A percentile compares a stretch with the other conserved stretches of the same genome.
Conservation (phyloP, 352 stramenopile species). For the Phytophthora citrophthora region DNA sequence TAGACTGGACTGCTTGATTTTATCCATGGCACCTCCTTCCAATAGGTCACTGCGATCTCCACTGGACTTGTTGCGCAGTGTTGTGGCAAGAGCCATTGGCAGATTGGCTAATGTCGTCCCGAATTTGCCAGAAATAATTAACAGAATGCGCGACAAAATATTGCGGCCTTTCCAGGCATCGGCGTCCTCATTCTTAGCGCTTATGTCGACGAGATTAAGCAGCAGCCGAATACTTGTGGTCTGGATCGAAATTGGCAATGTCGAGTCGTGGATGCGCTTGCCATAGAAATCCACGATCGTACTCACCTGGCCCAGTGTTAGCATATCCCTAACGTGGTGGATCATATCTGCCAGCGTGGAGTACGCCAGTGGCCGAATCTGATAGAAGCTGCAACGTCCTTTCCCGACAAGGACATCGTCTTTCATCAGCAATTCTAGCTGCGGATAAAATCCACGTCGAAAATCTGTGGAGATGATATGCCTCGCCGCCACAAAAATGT, state of each 20-base stretch:
- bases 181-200: slow-evolving; percentile 94
- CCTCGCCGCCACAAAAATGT: slow-evolving; percentile 96
- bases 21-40: slow-evolving; percentile 88
- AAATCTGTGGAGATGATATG: slow-evolving; percentile 99
- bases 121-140: slow-evolving; percentile 96
- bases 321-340: slow-evolving; percentile 95
- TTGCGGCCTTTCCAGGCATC: slow-evolving; percentile 90
- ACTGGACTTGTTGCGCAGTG: slow-evolving; percentile 45
- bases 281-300: slow-evolving; percentile 95
- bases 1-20: slow-evolving; percentile 84
- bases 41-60: slow-evolving; percentile 70
- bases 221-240: slow-evolving; percentile 96
- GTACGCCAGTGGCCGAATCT: slow-evolving; percentile 96
- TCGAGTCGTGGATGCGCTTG: slow-evolving; percentile 93
- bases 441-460: slow-evolving; percentile 94
- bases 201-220: slow-evolving; percentile 97
- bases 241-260: slow-evolving; percentile 95
- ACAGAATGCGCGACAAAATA: slow-evolving; percentile 91
- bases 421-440: slow-evolving; percentile 96
- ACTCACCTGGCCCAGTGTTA: slow-evolving; percentile 95
- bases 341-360: slow-evolving; percentile 98
- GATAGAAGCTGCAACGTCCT: slow-evolving; percentile 81
- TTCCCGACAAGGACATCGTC: slow-evolving; percentile 95
- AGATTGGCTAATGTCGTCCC: slow-evolving; percentile 84
- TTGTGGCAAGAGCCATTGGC: slow-evolving; percentile 67